A percentile compares a stretch with the other conserved stretches of the same genome.
These are phyloP conservation scores for Kuraishia floccosa DNA, from an alignment of 805 yeast genomes.

Conservation along the genomic window DNA sequence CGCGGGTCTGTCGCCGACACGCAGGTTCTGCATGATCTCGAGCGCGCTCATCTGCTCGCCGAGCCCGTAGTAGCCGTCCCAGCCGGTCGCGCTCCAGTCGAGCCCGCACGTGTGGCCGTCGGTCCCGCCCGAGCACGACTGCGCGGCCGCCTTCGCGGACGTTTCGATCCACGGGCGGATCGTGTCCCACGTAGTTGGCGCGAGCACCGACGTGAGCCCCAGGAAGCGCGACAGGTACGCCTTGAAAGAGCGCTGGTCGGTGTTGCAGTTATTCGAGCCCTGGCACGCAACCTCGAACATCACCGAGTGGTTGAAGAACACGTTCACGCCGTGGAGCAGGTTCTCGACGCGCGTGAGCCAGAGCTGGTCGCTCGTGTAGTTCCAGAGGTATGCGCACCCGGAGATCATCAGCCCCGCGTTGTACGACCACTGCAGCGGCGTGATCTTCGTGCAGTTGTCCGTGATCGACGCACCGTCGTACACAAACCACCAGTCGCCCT, in stretches of 20 bases:
- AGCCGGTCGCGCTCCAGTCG: constrained; percentile 49
- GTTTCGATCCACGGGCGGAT: constrained; percentile 21
- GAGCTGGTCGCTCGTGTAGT: constrained; percentile 41
- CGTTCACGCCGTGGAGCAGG: constrained; percentile 32
- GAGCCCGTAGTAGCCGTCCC: constrained; percentile 64
- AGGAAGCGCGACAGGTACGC: constrained; percentile 58
- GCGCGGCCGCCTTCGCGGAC: constrained; percentile 64
- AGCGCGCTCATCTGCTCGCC: constrained; percentile 81
- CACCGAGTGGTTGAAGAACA: constrained; percentile 36
- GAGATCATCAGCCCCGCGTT: constrained; percentile 60
- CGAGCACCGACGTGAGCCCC: constrained; percentile 50
- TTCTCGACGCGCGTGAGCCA: constrained; percentile 48
- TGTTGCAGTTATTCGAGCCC: constrained; percentile 42
- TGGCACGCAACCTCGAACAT: constrained; percentile 72
- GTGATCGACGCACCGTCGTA: constrained; percentile 60
- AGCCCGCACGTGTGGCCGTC: constrained; percentile 84
- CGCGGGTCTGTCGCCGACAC: constrained; percentile 26
- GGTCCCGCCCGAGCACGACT: constrained; percentile 70
- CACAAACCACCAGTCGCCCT: constrained; percentile 22
- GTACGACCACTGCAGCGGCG: constrained; percentile 60
- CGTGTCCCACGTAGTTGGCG: constrained; percentile 37
- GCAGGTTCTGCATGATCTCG: constrained; percentile 43
- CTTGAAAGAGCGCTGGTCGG: constrained; percentile 67
- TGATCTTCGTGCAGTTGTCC: constrained; percentile 35
- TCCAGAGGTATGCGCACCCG: constrained; percentile 61